Evolutionary conservation across 139 green algal genomes (phyloP).

Genomic region (Haematococcus sp.): DNA sequence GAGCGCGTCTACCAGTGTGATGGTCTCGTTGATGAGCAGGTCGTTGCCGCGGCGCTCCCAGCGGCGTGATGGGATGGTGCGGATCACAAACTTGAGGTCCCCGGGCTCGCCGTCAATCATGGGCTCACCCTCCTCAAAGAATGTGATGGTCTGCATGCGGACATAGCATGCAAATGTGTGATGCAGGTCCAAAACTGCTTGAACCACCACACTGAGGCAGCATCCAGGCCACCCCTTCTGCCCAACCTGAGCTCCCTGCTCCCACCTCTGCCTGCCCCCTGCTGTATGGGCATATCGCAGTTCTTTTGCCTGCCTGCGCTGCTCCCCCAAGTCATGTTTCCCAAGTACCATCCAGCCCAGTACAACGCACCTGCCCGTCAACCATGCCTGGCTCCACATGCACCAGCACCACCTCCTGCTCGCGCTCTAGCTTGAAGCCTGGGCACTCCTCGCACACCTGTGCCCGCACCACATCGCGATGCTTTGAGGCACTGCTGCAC

Average conservation of each 20-base stretch:
- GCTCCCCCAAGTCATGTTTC: too few relatives aligned
- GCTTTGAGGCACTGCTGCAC: too few relatives aligned
- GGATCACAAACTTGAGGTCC: constrained; percentile 77
- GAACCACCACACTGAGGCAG: too few relatives aligned
- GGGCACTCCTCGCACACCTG: constrained; percentile 89
- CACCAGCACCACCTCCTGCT: constrained; percentile 77
- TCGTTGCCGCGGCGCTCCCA: constrained; percentile 29
- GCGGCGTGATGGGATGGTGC: constrained; percentile 4
- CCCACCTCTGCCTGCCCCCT: constrained; percentile 1
- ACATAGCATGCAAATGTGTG: too few relatives aligned
- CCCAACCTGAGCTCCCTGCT: too few relatives aligned
- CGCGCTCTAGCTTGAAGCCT: constrained; percentile 82
- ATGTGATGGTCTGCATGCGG: constrained; percentile 64
- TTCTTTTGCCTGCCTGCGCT: not conserved
- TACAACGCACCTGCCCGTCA: constrained; percentile 62
- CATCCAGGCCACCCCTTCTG: too few relatives aligned
- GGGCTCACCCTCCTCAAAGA: constrained; percentile 96
- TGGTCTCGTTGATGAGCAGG: constrained; percentile 50
- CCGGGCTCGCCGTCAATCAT: constrained; percentile 92
- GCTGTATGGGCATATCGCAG: not conserved
- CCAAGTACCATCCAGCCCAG: too few relatives aligned
- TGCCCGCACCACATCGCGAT: too few relatives aligned
- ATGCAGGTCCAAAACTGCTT: not conserved
- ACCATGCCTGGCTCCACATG: constrained; percentile 91
- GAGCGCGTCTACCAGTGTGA: constrained; percentile 84